Base-by-base conservation (phyloP, 2,329 filamentous ascomycete species). In the Aspergillus intermedius region DNA sequence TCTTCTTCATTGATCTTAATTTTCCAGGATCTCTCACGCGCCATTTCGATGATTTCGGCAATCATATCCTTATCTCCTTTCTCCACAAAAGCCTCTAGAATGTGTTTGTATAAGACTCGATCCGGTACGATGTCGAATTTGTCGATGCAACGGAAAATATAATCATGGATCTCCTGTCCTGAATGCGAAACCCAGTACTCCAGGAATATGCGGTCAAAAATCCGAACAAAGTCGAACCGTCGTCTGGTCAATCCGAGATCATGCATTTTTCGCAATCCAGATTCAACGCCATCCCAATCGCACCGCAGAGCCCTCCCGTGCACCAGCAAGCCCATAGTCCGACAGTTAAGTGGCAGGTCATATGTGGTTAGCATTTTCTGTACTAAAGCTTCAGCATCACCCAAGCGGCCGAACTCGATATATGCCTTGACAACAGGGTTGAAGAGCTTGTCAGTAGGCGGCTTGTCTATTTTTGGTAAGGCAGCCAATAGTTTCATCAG, bases 201-300 rank as follows among this genome's bases (percentile, higher is more conserved):
- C 32, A 72, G 53, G 40, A 72, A 71, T 40, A 72, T 61, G 21
- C 67, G 66, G 47, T 72, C 67, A 43, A 72, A 72, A 19, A 62
- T 56, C 4, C 57, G 57, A 2, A 55, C 44, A 40, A 72, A 71
- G 42, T 64, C 58, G 5, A 46, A 52, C 46, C 59, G 55, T 13
- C 57, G 54, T 5, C 50, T 53, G 10, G 67, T 65, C 28, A 68
- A 49, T 4, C 61, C 61, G 6, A 64, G 59, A 7, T 60, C 53
- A 42, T 70, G 64, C 59, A 74, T 68, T 41, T 66, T 62, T 39
- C 63, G 50, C 43, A 74, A 50, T n/a, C 62, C 66, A n/a, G 50
- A 52, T 42, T 69, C 60, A 8, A 73, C 71, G 10, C 59, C 65
- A 22, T 62, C 55, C 71, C 71, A 74, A 48, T 73, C 65, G 42